phyloP scores from a whole-genome alignment of 805 yeast genomes.

The Groenewaldozyma salmanticensis region DNA sequence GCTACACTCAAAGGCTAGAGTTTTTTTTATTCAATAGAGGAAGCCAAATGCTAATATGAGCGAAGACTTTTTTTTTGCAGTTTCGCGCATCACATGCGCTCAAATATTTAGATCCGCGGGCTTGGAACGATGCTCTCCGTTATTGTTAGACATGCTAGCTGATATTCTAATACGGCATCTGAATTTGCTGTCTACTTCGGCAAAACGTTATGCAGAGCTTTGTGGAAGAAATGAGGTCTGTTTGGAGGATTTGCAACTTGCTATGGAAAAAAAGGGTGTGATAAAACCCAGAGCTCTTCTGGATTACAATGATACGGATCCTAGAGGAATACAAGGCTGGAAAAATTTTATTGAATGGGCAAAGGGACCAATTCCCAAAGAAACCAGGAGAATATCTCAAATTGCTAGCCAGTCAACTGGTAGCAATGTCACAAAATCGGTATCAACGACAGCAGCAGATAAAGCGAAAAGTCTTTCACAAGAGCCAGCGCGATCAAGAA shows the following conservation, averaged over 20 bases:
- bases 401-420: slow-evolving; percentile 1
- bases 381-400: slow-evolving; percentile 29
- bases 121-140: slow-evolving; percentile 66
- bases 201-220: slow-evolving; percentile 40
- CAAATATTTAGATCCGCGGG: slow-evolving; percentile 70
- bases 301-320: slow-evolving; percentile 45
- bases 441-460: neutral
- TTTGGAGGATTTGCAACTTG: slow-evolving; percentile 62
- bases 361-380: slow-evolving; percentile 35
- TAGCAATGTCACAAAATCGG: neutral
- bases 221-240: slow-evolving; percentile 38
- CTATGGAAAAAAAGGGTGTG: slow-evolving; percentile 53
- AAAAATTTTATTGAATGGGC: slow-evolving; percentile 50
- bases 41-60: no score
- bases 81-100: slow-evolving; percentile 40
- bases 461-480: no score
- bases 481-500: slow-evolving; percentile 2
- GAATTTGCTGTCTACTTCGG: slow-evolving; percentile 40
- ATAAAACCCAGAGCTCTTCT: slow-evolving; percentile 48
- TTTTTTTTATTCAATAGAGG: no score
- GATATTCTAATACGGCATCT: slow-evolving; percentile 65
- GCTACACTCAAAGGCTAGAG: no score
- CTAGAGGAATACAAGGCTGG: slow-evolving; percentile 38
- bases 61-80: slow-evolving; percentile 37
- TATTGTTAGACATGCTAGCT: slow-evolving; percentile 63